These are phyloP conservation scores for Saposhnikovia divaricata DNA, from an alignment of 129 eudicot species.

Conservation along the genomic window DNA sequence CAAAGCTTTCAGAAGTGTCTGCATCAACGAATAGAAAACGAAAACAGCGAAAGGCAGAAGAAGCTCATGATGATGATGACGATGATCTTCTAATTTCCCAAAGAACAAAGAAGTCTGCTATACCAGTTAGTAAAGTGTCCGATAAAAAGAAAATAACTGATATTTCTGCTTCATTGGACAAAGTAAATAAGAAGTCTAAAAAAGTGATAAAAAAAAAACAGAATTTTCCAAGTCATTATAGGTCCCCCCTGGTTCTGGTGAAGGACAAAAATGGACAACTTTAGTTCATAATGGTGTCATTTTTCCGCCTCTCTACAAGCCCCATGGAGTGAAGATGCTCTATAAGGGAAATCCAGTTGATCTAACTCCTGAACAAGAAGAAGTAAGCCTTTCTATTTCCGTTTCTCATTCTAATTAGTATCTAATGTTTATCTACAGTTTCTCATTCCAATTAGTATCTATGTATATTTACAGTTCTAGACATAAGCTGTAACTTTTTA, in stretches of 20 bases:
- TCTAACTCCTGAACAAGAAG: conserved; percentile 94
- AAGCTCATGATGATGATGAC: conserved; percentile 35
- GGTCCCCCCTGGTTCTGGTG: conserved; percentile 82
- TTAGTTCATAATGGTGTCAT: conserved; percentile 89
- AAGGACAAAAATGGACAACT: conserved; percentile 93
- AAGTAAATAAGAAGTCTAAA: conserved; percentile 49
- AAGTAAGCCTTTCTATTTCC: conserved; percentile 45
- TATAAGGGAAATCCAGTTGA: conserved; percentile 72
- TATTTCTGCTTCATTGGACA: conserved; percentile 38
- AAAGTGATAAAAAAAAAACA: conserved; percentile 45
- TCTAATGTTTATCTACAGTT: background rate
- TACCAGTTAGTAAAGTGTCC: conserved; percentile 38
- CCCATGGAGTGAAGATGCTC: conserved; percentile 89
- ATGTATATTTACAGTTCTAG: background rate
- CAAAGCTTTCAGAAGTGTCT: conserved; percentile 57
- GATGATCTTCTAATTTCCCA: conserved; percentile 56
- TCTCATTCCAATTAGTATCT: background rate
- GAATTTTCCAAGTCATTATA: conserved; percentile 58
- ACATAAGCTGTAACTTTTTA: no score
- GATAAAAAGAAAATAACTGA: conserved; percentile 32
- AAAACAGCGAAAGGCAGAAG: conserved; percentile 42
- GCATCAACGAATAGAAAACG: conserved; percentile 35
- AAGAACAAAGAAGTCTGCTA: conserved; percentile 44
- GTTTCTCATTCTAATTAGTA: background rate
- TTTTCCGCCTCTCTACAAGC: conserved; percentile 89